phyloP scores from a whole-genome alignment of 345 rosid genomes.

The Viola odorata region DNA sequence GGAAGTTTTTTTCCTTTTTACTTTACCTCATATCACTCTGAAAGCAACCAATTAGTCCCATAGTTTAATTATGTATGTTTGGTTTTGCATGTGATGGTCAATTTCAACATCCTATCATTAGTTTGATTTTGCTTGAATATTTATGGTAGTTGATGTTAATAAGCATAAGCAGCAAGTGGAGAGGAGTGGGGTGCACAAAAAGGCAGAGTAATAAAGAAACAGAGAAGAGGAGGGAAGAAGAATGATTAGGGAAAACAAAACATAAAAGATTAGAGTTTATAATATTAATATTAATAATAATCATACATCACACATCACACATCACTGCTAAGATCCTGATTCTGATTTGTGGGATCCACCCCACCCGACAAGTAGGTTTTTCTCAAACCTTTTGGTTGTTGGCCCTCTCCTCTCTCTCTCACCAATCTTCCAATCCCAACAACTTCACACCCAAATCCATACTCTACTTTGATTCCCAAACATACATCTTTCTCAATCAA shows the following conservation, averaged over 20 bases:
- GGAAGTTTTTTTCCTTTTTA: too few relatives aligned
- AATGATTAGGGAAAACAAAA: neutral
- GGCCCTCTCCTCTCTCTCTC: constrained; percentile 28
- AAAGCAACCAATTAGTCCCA: too few relatives aligned
- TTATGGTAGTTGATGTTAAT: neutral
- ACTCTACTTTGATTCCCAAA: constrained; percentile 1
- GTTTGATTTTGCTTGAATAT: neutral
- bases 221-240: neutral
- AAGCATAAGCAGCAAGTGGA: neutral
- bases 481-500: neutral
- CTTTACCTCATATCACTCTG: too few relatives aligned
- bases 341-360: constrained; percentile 65
- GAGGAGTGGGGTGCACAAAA: neutral
- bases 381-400: constrained; percentile 37
- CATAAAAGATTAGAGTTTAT: neutral
- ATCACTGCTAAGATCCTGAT: constrained; percentile 42
- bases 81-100: constrained; percentile 7
- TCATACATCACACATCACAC: constrained; percentile 21
- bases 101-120: neutral
- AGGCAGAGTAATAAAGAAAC: constrained; percentile 2
- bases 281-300: constrained; percentile 14
- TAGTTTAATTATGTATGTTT: too few relatives aligned
- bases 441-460: constrained; percentile 32
- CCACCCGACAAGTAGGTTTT: constrained; percentile 35
- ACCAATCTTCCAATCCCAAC: constrained; percentile 29